Conservation (phyloP, 2,329 filamentous ascomycete genomes). For the Aspergillus hiratsukae region DNA sequence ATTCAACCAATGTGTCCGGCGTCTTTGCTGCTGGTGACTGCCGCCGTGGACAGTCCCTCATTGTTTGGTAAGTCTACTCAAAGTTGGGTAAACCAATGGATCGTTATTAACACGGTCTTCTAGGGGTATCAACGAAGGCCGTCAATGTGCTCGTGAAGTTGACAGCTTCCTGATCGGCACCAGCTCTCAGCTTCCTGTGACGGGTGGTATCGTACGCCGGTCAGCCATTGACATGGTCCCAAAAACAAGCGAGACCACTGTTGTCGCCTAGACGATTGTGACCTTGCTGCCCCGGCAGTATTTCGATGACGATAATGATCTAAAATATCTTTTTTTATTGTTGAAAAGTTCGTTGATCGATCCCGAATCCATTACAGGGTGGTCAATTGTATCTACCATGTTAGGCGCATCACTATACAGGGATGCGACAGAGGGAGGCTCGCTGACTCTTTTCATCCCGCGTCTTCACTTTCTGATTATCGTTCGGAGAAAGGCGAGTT, state of each 20-base stretch:
- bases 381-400: constrained; percentile 3
- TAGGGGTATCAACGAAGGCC: constrained; percentile 95
- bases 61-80: constrained; percentile 71
- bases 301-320: constrained; percentile 14
- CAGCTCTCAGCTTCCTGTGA: constrained; percentile 75
- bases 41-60: constrained; percentile 87
- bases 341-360: constrained; percentile 6
- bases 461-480: constrained; percentile 2
- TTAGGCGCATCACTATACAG: background rate
- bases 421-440: constrained; percentile 3
- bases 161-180: constrained; percentile 78
- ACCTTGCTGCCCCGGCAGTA: background rate
- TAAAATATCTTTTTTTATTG: constrained; percentile 9
- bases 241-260: constrained; percentile 22
- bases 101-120: constrained; percentile 6
- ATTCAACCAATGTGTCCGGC: constrained; percentile 80
- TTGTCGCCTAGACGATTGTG: constrained; percentile 23
- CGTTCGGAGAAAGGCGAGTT: background rate
- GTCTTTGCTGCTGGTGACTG: constrained; percentile 95
- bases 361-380: background rate
- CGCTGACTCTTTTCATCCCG: background rate
- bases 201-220: constrained; percentile 86
- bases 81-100: background rate
- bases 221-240: constrained; percentile 52
- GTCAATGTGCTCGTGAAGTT: constrained; percentile 86